Evolutionary conservation across 2,329 filamentous ascomycete genomes (phyloP).

Genomic region (Didymella segeticola): DNA sequence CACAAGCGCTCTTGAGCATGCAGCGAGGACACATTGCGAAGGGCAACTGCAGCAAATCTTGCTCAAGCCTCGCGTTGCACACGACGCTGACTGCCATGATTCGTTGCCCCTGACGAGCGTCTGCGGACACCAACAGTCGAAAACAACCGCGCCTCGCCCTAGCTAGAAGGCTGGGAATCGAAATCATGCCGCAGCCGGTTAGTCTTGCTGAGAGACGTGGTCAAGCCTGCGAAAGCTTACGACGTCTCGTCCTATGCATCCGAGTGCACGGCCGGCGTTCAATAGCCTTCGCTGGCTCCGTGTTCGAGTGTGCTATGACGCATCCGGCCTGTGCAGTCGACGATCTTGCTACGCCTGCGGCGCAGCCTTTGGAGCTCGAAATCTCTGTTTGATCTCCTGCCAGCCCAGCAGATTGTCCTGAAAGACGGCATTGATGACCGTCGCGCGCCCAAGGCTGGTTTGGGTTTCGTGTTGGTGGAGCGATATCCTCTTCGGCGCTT

Average conservation of each 20-base stretch:
- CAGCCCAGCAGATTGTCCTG: slow-evolving; percentile 21
- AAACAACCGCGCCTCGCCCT: slow-evolving; percentile 38
- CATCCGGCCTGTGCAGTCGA: slow-evolving; percentile 38
- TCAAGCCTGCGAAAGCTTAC: slow-evolving; percentile 39
- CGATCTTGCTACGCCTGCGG: slow-evolving; percentile 42
- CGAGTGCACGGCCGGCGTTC: slow-evolving; percentile 44
- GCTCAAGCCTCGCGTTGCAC: slow-evolving; percentile 27
- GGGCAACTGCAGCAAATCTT: slow-evolving; percentile 21
- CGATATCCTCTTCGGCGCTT: slow-evolving; percentile 24
- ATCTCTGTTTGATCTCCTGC: slow-evolving; percentile 33
- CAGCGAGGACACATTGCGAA: slow-evolving; percentile 28
- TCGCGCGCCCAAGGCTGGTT: slow-evolving; percentile 38
- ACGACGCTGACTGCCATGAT: slow-evolving; percentile 16
- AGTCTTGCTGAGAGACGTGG: slow-evolving; percentile 19
- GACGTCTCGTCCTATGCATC: slow-evolving; percentile 38
- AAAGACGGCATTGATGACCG: slow-evolving; percentile 27
- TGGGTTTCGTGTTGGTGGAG: slow-evolving; percentile 43
- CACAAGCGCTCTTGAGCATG: slow-evolving; percentile 32
- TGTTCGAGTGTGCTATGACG: slow-evolving; percentile 37
- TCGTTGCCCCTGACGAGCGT: slow-evolving; percentile 18
- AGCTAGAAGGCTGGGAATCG: slow-evolving; percentile 34
- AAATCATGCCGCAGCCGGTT: slow-evolving; percentile 26
- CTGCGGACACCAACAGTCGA: slow-evolving; percentile 20
- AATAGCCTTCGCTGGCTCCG: slow-evolving; percentile 43
- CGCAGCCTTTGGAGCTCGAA: slow-evolving; percentile 30